These are phyloP conservation scores for Powellomyces hirtus DNA, from an alignment of 192 early-diverging fungal species.

Conservation along the genomic window DNA sequence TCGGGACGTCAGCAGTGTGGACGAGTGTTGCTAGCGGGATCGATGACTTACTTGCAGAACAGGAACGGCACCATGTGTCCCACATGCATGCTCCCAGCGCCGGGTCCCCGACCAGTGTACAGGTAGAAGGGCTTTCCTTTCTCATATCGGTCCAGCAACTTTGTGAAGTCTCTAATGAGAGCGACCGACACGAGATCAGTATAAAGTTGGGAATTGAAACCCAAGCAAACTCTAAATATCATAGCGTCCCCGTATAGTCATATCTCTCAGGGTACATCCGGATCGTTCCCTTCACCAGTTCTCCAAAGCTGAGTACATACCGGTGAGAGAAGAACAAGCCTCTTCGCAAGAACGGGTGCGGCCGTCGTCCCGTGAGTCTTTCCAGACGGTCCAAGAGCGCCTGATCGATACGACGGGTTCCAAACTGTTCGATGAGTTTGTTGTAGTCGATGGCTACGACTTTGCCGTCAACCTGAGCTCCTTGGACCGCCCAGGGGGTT, in stretches of 20 bases:
- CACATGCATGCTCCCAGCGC: constrained; percentile 87
- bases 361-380: constrained; percentile 74
- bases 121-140: constrained; percentile 96
- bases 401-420: constrained; percentile 76
- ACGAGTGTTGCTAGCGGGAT: no score
- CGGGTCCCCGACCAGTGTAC: constrained; percentile 97
- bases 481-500: constrained; percentile 93
- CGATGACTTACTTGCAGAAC: constrained; percentile 81
- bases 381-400: constrained; percentile 79
- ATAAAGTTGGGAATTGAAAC: no score
- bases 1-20: background rate
- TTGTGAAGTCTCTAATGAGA: constrained; percentile 65
- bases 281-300: no score
- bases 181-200: no score
- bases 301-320: constrained; percentile 35
- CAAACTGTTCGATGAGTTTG: constrained; percentile 83
- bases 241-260: no score
- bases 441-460: constrained; percentile 89
- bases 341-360: constrained; percentile 82
- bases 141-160: constrained; percentile 88
- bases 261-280: no score
- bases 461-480: constrained; percentile 85
- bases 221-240: no score
- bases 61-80: constrained; percentile 97
- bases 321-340: constrained; percentile 95